Evolutionary conservation across 768 basidiomycete genomes (phyloP).

Genomic region (Phaeotremella skinneri): DNA sequence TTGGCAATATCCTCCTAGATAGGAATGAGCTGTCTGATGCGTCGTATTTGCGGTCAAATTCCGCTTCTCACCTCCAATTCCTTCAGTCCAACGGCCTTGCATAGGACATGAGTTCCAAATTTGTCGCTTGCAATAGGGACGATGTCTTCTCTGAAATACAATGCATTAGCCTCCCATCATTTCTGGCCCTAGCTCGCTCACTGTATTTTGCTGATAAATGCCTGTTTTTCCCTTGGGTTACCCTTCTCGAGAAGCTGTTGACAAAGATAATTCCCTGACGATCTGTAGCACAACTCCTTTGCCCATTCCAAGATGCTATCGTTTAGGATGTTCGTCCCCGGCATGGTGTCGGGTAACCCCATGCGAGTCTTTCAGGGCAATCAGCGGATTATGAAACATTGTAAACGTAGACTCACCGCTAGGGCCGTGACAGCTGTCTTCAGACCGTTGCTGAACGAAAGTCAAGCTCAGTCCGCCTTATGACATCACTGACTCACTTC

Average conservation of each 20-base stretch:
- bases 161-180: neutral
- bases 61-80: slow-evolving; percentile 46
- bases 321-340: slow-evolving; percentile 17
- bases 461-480: neutral
- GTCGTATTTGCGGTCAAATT: neutral
- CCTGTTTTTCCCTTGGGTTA: slow-evolving; percentile 27
- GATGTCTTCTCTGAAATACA: slow-evolving; percentile 28
- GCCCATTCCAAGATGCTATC: slow-evolving; percentile 37
- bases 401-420: slow-evolving; percentile 23
- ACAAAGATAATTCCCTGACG: slow-evolving; percentile 49
- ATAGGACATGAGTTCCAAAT: slow-evolving; percentile 49
- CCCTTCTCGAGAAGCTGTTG: slow-evolving; percentile 47
- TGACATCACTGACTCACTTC: slow-evolving; percentile 17
- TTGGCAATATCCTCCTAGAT: slow-evolving; percentile 35
- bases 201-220: slow-evolving; percentile 42
- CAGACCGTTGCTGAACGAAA: slow-evolving; percentile 15
- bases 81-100: slow-evolving; percentile 40
- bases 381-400: neutral
- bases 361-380: slow-evolving; percentile 18
- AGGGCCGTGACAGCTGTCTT: slow-evolving; percentile 40
- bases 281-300: slow-evolving; percentile 32
- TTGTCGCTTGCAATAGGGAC: slow-evolving; percentile 46
- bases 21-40: neutral
- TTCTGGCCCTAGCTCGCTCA: slow-evolving; percentile 17
- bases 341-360: slow-evolving; percentile 10